These are phyloP conservation scores for Quercus tomentella DNA, from an alignment of 331 rosid genomes.

Conservation along the genomic window DNA sequence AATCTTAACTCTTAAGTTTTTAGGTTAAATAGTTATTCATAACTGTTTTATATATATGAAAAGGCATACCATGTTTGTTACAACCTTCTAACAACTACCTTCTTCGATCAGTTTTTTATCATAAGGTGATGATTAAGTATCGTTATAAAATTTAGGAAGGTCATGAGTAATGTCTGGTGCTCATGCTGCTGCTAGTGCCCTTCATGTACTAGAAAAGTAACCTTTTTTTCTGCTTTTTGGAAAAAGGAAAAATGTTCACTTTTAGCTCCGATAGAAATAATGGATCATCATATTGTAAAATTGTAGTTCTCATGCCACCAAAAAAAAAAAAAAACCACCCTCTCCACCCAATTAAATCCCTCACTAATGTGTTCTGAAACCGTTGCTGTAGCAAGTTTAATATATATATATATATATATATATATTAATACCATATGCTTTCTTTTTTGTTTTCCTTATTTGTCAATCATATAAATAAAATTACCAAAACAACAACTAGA, in stretches of 20 bases:
- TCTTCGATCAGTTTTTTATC: background rate
- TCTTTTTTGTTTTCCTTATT: background rate
- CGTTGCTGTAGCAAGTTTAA: background rate
- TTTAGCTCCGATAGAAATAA: background rate
- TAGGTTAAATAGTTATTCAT: too few relatives aligned
- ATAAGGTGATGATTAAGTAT: background rate
- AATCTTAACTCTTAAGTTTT: too few relatives aligned
- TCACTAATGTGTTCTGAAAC: background rate
- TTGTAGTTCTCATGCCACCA: background rate
- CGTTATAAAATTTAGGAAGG: background rate
- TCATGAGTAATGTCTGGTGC: slow-evolving; percentile 1
- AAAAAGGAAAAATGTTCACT: background rate
- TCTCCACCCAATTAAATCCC: background rate
- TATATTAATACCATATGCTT: background rate
- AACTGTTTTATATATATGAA: background rate
- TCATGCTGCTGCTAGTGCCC: background rate
- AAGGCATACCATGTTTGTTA: background rate
- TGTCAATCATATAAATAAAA: background rate
- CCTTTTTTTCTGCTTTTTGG: slow-evolving; percentile 10
- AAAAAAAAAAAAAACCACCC: background rate
- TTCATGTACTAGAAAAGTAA: background rate
- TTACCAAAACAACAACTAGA: too few relatives aligned
- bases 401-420: too few relatives aligned
- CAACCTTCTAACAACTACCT: background rate
- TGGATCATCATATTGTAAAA: background rate